Evolutionary conservation across 352 stramenopile species (phyloP).

Genomic region (Aphanomyces euteiches): DNA sequence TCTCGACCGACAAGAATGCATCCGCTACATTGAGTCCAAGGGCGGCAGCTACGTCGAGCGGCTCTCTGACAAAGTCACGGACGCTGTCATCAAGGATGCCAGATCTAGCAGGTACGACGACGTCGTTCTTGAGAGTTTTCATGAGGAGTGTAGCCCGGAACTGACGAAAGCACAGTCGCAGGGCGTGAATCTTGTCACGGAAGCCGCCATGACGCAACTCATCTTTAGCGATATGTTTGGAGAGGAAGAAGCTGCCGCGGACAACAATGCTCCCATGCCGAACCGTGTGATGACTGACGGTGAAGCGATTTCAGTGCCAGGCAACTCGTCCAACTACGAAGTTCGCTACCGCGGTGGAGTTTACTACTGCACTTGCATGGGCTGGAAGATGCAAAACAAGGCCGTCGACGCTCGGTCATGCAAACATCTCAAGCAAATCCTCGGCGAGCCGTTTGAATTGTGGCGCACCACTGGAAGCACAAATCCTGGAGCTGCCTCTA

Average conservation of each 20-base stretch:
- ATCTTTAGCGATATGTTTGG: conserved; percentile 11
- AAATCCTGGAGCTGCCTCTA: neutral
- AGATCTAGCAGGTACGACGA: no score
- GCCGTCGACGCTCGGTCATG: conserved; percentile 48
- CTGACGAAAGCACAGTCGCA: conserved; percentile 40
- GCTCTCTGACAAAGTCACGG: no score
- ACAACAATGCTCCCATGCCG: neutral
- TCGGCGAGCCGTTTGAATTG: conserved; percentile 52
- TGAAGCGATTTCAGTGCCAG: conserved; percentile 5
- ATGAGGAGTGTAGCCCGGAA: conserved; percentile 32
- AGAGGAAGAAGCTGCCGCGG: neutral
- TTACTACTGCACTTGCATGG: conserved; percentile 62
- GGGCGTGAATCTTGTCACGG: conserved; percentile 50
- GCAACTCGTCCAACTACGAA: conserved; percentile 46
- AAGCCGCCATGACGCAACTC: conserved; percentile 37
- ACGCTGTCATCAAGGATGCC: no score
- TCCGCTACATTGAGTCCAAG: conserved; percentile 7
- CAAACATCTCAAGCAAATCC: conserved; percentile 56
- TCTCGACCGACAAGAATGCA: conserved; percentile 43
- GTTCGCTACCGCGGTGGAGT: conserved; percentile 46
- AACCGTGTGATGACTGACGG: neutral
- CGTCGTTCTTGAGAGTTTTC: neutral
- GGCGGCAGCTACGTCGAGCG: no score
- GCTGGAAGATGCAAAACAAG: conserved; percentile 60
- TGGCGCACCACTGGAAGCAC: conserved; percentile 26